Evolutionary conservation across 768 basidiomycete genomes (phyloP).

Genomic region (Amanita fuliginea): DNA sequence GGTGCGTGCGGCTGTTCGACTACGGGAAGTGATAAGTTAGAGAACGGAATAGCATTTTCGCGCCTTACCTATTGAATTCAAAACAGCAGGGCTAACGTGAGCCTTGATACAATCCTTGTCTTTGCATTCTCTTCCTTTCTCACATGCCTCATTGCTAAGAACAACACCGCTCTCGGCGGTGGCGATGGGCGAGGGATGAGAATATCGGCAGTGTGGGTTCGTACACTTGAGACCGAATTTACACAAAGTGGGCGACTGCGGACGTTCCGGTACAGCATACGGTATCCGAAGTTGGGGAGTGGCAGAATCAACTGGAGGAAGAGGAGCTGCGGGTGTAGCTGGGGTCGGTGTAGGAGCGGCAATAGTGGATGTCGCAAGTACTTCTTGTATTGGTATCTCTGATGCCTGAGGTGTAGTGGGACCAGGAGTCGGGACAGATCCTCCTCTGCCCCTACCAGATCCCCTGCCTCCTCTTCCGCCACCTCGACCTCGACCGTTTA

Average conservation of each 20-base stretch:
- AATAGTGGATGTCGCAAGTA: conserved; percentile 9
- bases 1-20: conserved; percentile 26
- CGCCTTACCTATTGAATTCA: conserved; percentile 48
- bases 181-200: conserved; percentile 95
- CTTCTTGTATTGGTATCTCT: conserved; percentile 2
- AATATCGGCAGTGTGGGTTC: conserved; percentile 81
- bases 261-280: conserved; percentile 62
- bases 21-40: conserved; percentile 13
- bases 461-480: conserved; percentile 34
- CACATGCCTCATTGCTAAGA: conserved; percentile 87
- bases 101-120: conserved; percentile 91
- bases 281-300: conserved; percentile 26
- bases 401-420: conserved; percentile 8
- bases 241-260: conserved; percentile 85
- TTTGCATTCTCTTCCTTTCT: conserved; percentile 78
- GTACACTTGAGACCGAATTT: conserved; percentile 89
- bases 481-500: conserved; percentile 29
- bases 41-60: conserved; percentile 6
- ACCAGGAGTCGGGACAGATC: conserved; percentile 19
- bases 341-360: conserved; percentile 15
- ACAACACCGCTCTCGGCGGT: conserved; percentile 93
- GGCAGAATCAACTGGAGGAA: conserved; percentile 13
- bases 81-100: conserved; percentile 81
- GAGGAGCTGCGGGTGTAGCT: conserved; percentile 14
- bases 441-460: conserved; percentile 38